Conservation (phyloP, 2,329 filamentous ascomycete genomes). For the Hawksworthiomyces lignivorus region DNA sequence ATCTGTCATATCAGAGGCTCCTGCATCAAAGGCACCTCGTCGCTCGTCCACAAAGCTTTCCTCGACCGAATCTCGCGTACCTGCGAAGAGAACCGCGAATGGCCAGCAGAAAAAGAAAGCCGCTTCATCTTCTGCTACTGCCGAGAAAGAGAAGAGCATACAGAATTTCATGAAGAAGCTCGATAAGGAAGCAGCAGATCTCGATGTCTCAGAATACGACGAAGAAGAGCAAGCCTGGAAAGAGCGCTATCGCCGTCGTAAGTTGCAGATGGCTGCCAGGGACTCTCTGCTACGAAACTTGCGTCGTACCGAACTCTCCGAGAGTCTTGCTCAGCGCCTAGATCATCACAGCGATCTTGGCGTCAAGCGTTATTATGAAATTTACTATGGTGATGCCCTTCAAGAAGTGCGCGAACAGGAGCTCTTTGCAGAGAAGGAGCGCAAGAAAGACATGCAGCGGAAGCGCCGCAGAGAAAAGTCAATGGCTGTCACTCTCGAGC, state of each 20-base stretch:
- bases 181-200: slow-evolving; percentile 33
- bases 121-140: slow-evolving; percentile 24
- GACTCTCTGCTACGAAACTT: slow-evolving; percentile 57
- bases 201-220: slow-evolving; percentile 35
- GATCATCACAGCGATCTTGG: slow-evolving; percentile 61
- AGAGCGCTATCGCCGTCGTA: slow-evolving; percentile 58
- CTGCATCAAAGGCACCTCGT: slow-evolving; percentile 37
- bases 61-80: slow-evolving; percentile 34
- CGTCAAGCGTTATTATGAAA: slow-evolving; percentile 66
- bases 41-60: slow-evolving; percentile 41
- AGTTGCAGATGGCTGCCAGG: slow-evolving; percentile 53
- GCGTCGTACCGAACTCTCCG: slow-evolving; percentile 52
- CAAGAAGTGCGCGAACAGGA: slow-evolving; percentile 85
- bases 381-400: slow-evolving; percentile 73
- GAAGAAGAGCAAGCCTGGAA: slow-evolving; percentile 40
- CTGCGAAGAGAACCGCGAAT: slow-evolving; percentile 53
- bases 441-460: slow-evolving; percentile 99
- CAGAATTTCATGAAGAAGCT: slow-evolving; percentile 51
- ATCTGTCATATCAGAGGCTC: slow-evolving; percentile 15
- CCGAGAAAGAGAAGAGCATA: slow-evolving; percentile 62
- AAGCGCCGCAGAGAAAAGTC: slow-evolving; percentile 94
- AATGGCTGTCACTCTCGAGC: slow-evolving; percentile 85
- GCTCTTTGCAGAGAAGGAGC: slow-evolving; percentile 90
- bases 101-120: slow-evolving; percentile 46
- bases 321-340: slow-evolving; percentile 53